Conservation (phyloP, 495 filamentous ascomycete species). For the Xylaria cubensis region DNA sequence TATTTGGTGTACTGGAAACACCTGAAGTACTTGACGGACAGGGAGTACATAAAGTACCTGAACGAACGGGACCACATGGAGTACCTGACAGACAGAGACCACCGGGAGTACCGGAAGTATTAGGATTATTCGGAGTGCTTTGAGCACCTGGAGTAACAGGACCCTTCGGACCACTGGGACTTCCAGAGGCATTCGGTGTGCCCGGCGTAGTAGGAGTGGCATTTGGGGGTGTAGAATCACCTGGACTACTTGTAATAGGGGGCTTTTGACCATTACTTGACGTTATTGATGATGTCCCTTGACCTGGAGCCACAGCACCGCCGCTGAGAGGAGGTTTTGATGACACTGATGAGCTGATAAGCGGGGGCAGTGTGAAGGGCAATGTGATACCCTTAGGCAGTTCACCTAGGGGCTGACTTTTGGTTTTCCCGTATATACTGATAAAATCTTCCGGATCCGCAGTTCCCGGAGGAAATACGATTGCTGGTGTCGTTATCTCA, state of each 20-base stretch:
- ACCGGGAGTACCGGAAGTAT: neutral
- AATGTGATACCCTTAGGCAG: slow-evolving; percentile 31
- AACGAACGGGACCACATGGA: neutral
- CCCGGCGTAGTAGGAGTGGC: neutral
- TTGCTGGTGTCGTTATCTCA: slow-evolving; percentile 28
- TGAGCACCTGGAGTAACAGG: neutral
- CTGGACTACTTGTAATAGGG: neutral
- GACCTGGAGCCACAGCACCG: slow-evolving; percentile 25
- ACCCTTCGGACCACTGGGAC: neutral
- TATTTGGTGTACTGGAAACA: neutral
- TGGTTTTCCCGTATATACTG: slow-evolving; percentile 31
- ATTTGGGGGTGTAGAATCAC: neutral
- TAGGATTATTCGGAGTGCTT: neutral
- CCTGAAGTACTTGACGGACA: neutral
- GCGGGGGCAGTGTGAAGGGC: neutral
- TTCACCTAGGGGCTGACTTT: slow-evolving; percentile 31
- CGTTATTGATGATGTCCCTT: slow-evolving; percentile 14
- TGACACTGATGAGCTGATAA: slow-evolving; percentile 16
- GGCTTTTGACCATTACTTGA: slow-evolving; percentile 20
- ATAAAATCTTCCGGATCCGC: slow-evolving; percentile 30
- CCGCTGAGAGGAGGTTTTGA: slow-evolving; percentile 28
- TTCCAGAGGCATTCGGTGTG: neutral
- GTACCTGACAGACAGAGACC: neutral
- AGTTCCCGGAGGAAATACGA: slow-evolving; percentile 32
- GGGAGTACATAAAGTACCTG: no score